Percentiles rank a stretch among this genome's conserved stretches.
Conservation (phyloP, 2,329 filamentous ascomycete species). For the Phialocephala subalpina region DNA sequence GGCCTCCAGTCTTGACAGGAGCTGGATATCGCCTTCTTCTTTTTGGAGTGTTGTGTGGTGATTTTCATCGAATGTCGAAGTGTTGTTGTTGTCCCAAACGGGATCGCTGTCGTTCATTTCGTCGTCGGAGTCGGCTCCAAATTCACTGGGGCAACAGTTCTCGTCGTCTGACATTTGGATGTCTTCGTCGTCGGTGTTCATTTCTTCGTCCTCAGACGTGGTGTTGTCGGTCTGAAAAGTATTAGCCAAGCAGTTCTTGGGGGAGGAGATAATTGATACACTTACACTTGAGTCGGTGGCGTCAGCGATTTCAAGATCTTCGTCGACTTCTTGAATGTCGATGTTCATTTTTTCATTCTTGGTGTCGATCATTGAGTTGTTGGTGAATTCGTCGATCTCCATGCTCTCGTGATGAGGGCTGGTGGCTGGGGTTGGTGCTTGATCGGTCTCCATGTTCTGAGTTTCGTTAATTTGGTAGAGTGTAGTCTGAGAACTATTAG, state of each 20-base stretch:
- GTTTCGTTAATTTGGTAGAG: too few relatives aligned
- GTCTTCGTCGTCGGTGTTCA: not conserved
- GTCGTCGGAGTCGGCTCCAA: not conserved
- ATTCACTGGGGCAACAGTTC: not conserved
- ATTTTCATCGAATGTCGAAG: not conserved
- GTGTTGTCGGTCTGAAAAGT: not conserved
- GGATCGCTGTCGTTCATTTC: not conserved
- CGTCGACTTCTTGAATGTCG: not conserved
- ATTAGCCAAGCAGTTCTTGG: too few relatives aligned
- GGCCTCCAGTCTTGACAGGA: not conserved
- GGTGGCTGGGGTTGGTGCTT: too few relatives aligned
- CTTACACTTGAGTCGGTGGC: too few relatives aligned
- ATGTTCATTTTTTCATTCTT: not conserved
- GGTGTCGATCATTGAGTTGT: not conserved
- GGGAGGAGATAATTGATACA: too few relatives aligned
- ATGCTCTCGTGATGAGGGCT: not conserved
- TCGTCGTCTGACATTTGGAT: not conserved
- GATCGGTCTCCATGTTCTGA: too few relatives aligned
- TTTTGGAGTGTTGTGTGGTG: not conserved
- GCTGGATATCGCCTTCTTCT: not conserved
- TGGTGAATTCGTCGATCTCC: not conserved
- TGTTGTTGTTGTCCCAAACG: not conserved
- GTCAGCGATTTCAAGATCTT: too few relatives aligned
- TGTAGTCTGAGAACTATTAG: too few relatives aligned
- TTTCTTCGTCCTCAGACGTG: not conserved